A percentile compares a stretch with the other conserved stretches of the same genome.
Conservation (phyloP, 1,139 yeast species). For the Wickerhamomyces sp. region DNA sequence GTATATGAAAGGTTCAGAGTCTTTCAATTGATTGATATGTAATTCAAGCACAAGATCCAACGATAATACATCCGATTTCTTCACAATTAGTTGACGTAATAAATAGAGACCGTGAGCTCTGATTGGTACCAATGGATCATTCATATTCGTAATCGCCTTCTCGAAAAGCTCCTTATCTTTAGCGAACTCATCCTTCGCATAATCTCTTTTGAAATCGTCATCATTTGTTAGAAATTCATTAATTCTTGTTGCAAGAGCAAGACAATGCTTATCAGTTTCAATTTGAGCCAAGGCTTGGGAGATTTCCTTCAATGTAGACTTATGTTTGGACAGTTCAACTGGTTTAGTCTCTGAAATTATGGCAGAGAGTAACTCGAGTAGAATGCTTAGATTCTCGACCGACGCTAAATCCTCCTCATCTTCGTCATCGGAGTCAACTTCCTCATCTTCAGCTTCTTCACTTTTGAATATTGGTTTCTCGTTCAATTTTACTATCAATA, state of each 20-base stretch:
- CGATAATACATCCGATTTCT: conserved; percentile 45
- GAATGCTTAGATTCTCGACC: conserved; percentile 24
- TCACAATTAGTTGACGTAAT: conserved; percentile 52
- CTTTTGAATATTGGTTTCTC: conserved; percentile 18
- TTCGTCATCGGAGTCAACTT: conserved; percentile 32
- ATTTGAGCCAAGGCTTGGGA: conserved; percentile 4
- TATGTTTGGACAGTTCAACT: conserved; percentile 16
- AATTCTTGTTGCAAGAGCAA: conserved; percentile 13
- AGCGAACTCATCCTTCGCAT: conserved; percentile 13
- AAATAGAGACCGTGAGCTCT: conserved; percentile 80
- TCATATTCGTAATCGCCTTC: conserved; percentile 60
- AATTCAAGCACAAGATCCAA: conserved; percentile 52
- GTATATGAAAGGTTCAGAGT: conserved; percentile 83
- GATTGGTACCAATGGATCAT: conserved; percentile 78
- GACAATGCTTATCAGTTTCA: conserved; percentile 11
- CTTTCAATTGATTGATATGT: conserved; percentile 62
- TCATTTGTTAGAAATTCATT: conserved; percentile 10
- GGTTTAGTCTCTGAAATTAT: conserved; percentile 41
- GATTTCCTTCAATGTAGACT: conserved; percentile 12
- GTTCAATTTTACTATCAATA: conserved; percentile 31
- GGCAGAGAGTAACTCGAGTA: conserved; percentile 52
- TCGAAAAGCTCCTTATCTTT: conserved; percentile 33
- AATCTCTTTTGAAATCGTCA: not conserved
- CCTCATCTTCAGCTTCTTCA: conserved; percentile 23
- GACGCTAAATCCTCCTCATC: conserved; percentile 40